phyloP scores from a whole-genome alignment of 2,329 filamentous ascomycete genomes.

The Fusarium incarnatum region DNA sequence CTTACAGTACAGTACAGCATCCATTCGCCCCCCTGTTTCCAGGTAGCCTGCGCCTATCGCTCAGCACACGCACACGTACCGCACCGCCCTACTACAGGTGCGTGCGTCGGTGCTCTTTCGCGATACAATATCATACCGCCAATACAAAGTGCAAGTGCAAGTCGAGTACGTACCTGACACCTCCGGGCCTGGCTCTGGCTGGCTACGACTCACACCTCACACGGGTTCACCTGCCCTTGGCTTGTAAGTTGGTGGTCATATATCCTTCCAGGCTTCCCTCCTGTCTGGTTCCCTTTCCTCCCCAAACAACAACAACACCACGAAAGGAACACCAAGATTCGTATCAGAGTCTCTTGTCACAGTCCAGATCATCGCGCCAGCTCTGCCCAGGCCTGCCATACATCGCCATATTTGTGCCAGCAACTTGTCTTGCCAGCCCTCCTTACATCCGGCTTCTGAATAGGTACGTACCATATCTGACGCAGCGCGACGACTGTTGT shows the following conservation, averaged over 20 bases:
- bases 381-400: slow-evolving; percentile 51
- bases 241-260: slow-evolving; percentile 36
- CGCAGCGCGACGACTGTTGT: slow-evolving; percentile 24
- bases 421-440: slow-evolving; percentile 45
- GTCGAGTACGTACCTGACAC: slow-evolving; percentile 38
- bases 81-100: slow-evolving; percentile 16
- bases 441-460: slow-evolving; percentile 46
- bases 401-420: slow-evolving; percentile 45
- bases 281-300: slow-evolving; percentile 51
- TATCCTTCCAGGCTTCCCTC: slow-evolving; percentile 48
- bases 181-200: slow-evolving; percentile 18
- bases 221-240: slow-evolving; percentile 42
- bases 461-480: slow-evolving; percentile 49
- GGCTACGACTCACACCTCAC: slow-evolving; percentile 37
- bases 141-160: slow-evolving; percentile 7
- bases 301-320: slow-evolving; percentile 63
- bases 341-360: slow-evolving; percentile 70
- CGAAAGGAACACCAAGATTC: slow-evolving; percentile 63
- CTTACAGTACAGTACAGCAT: slow-evolving; percentile 1
- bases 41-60: slow-evolving; percentile 37
- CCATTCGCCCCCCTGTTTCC: slow-evolving; percentile 24
- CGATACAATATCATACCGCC: slow-evolving; percentile 8
- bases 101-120: slow-evolving; percentile 6
- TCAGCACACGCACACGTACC: slow-evolving; percentile 30
- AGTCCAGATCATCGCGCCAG: slow-evolving; percentile 70